These are phyloP conservation scores for Puccinia horiana DNA, from an alignment of 1,284 basidiomycete species.

Conservation along the genomic window DNA sequence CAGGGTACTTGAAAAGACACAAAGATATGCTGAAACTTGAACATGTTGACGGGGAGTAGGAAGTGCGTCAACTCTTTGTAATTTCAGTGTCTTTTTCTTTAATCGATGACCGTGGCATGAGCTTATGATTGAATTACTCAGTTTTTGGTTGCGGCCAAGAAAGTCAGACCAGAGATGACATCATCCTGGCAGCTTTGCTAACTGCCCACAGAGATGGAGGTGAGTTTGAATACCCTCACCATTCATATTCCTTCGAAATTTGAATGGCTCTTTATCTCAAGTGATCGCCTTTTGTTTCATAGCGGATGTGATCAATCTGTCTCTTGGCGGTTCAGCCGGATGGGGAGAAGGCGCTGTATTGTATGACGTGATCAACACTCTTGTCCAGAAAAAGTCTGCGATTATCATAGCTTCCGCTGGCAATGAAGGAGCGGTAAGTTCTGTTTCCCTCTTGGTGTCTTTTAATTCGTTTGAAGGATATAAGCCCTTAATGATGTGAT, in stretches of 20 bases:
- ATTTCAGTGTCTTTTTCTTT: neutral
- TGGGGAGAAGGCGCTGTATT: constrained; percentile 35
- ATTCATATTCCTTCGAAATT: neutral
- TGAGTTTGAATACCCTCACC: neutral
- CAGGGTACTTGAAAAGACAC: neutral
- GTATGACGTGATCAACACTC: constrained; percentile 33
- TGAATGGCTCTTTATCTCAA: neutral
- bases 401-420: constrained; percentile 44
- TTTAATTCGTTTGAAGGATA: neutral
- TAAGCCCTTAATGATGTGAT: neutral
- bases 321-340: constrained; percentile 37
- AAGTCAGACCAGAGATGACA: constrained; percentile 30
- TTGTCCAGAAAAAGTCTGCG: constrained; percentile 29
- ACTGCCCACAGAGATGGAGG: constrained; percentile 39
- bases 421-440: constrained; percentile 47
- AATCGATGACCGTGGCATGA: neutral
- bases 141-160: constrained; percentile 42
- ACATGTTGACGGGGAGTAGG: neutral
- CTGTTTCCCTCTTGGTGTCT: neutral
- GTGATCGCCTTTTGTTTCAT: neutral
- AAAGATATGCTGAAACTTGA: neutral
- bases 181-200: constrained; percentile 33
- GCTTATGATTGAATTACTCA: neutral
- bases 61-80: neutral
- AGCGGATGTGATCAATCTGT: constrained; percentile 45